Base-by-base conservation (phyloP, 2,329 filamentous ascomycete genomes). In the Chrysosporium keratinophilum region DNA sequence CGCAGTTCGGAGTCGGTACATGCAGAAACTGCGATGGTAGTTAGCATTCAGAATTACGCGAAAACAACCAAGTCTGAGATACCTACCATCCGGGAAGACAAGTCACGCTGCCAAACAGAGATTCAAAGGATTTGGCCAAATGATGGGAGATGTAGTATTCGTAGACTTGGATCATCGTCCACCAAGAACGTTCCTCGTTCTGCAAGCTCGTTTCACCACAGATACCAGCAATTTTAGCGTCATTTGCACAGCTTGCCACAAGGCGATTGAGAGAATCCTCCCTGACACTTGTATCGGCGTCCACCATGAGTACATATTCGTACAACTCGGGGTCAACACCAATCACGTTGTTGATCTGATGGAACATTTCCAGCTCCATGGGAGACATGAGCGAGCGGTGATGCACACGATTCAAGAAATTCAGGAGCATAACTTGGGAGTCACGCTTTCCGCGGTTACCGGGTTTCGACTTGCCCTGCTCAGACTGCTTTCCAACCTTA, bases 111-210 rank as follows among this genome's bases (percentile, higher is more conserved):
- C 90, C 93, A 66, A 98, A 98, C 57, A 98, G 81, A 57, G 89
- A 96, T 69, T 98, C 93, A 67, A 98, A 98, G 58, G 93, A 88
- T 75, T 98, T 98, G 52, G 93, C 78, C 68, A 98, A 75, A 71
- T 98, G 87, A 77, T 98, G 93, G 31, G 93, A 97, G 66, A 98
- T 98, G 70, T 90, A 98, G 76, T 98, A 98, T 70, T 98, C 93
- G 74, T 98, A 98, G 60, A 98, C 93, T 70, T 98, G 93, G 65
- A 98, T 98, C 93, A 98, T 98, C 11, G 93, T 98, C 88, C 88
- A 95, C 89, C 90, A 97, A 64, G 84, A 90, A 61, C 84, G 80
- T 63, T 96, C 88, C 69, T 96, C 91, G 64, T 98, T 98, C 68
- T 96, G 87, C 64, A 98, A 77, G 69, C 85, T 93, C 1, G 93